phyloP scores from a whole-genome alignment of 768 basidiomycete species.

The Punctularia strigosozonata region DNA sequence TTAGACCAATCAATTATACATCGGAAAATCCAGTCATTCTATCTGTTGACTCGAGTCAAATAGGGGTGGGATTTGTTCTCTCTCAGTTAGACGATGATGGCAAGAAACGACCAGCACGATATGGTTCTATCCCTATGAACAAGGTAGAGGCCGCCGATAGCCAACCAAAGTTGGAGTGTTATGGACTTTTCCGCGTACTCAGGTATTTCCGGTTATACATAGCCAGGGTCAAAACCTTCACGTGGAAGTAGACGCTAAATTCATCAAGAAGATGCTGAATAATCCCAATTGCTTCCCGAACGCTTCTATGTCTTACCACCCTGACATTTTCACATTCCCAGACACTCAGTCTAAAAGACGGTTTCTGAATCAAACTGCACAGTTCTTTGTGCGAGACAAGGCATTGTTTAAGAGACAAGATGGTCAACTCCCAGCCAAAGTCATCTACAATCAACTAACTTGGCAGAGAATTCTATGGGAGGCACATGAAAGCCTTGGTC shows the following conservation, averaged over 20 bases:
- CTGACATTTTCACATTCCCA: slow-evolving; percentile 21
- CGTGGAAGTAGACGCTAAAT: slow-evolving; percentile 26
- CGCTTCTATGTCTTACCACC: slow-evolving; percentile 22
- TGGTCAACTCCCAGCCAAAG: background rate
- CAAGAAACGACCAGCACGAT: slow-evolving; percentile 14
- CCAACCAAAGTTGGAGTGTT: slow-evolving; percentile 18
- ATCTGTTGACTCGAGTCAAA: slow-evolving; percentile 23
- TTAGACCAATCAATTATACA: slow-evolving; percentile 22
- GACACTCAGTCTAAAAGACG: slow-evolving; percentile 23
- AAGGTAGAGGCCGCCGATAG: slow-evolving; percentile 13
- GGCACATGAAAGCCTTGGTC: slow-evolving; percentile 13
- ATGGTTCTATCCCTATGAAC: slow-evolving; percentile 23
- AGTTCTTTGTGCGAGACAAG: slow-evolving; percentile 7
- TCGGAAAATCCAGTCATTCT: slow-evolving; percentile 17
- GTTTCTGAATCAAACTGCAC: slow-evolving; percentile 4
- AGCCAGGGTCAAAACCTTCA: slow-evolving; percentile 17
- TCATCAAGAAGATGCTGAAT: slow-evolving; percentile 32
- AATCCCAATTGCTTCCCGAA: slow-evolving; percentile 24
- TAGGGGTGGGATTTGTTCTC: slow-evolving; percentile 25
- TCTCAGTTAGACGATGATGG: slow-evolving; percentile 17
- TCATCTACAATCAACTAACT: slow-evolving; percentile 2
- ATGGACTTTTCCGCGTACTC: slow-evolving; percentile 14
- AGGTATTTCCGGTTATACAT: slow-evolving; percentile 13
- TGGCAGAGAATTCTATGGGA: slow-evolving; percentile 5
- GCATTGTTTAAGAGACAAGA: slow-evolving; percentile 3